Conservation (phyloP, 2,329 filamentous ascomycete genomes). For the Phialophora tarda region DNA sequence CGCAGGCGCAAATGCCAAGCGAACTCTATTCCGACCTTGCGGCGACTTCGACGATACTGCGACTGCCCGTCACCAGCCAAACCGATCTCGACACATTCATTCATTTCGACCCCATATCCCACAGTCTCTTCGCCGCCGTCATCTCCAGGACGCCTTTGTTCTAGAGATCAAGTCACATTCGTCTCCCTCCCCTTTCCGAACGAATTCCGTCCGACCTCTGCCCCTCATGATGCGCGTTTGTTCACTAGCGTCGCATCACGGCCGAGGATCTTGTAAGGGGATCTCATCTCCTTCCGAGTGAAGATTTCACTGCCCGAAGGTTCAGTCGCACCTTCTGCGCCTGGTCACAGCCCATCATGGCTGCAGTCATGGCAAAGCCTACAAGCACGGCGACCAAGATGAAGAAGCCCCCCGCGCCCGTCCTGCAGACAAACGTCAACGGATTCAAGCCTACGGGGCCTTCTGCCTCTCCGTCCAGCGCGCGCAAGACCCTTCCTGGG, state of each 20-base stretch:
- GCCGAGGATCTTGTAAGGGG: slow-evolving; percentile 28
- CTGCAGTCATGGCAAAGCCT: slow-evolving; percentile 36
- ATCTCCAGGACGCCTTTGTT: not conserved
- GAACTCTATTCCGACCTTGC: slow-evolving; percentile 1
- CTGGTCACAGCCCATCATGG: slow-evolving; percentile 28
- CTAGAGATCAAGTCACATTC: slow-evolving; percentile 11
- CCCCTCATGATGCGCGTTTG: slow-evolving; percentile 38
- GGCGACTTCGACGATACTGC: slow-evolving; percentile 1
- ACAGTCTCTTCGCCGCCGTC: slow-evolving; percentile 8
- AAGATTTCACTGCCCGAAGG: slow-evolving; percentile 4
- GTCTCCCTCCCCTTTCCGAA: slow-evolving; percentile 6
- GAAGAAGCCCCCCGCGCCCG: slow-evolving; percentile 49
- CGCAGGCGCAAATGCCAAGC: not conserved
- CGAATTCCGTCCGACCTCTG: slow-evolving; percentile 18
- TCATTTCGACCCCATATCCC: not conserved
- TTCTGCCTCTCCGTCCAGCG: slow-evolving; percentile 61
- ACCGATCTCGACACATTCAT: slow-evolving; percentile 9
- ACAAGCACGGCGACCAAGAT: slow-evolving; percentile 37
- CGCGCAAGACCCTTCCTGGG: slow-evolving; percentile 63
- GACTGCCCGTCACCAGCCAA: slow-evolving; percentile 6
- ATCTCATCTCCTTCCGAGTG: slow-evolving; percentile 27
- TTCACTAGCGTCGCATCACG: slow-evolving; percentile 33
- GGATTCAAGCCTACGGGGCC: slow-evolving; percentile 63
- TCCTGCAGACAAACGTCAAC: slow-evolving; percentile 67
- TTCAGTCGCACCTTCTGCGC: not conserved